Evolutionary conservation across 768 basidiomycete genomes (phyloP).

Genomic region (Pluteus cervinus): DNA sequence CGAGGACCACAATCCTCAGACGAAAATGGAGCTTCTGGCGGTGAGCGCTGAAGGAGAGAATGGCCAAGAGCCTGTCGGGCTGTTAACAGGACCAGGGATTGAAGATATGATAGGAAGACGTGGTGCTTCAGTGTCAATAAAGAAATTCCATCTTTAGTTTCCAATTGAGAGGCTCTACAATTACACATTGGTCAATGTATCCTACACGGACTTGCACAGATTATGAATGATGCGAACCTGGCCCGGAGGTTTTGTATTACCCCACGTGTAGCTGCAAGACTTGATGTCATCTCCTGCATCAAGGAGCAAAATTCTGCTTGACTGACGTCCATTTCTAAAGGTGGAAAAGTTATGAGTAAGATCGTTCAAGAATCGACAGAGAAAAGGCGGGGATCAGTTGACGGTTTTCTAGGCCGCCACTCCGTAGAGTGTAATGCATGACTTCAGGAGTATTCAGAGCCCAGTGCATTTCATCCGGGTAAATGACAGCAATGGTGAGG

Average conservation of each 20-base stretch:
- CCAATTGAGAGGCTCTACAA: constrained; percentile 23
- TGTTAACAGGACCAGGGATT: constrained; percentile 70
- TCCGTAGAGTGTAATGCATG: constrained; percentile 39
- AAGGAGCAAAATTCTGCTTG: constrained; percentile 21
- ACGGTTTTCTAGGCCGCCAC: constrained; percentile 54
- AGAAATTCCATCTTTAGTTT: constrained; percentile 80
- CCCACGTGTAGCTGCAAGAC: constrained; percentile 56
- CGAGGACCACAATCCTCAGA: constrained; percentile 41
- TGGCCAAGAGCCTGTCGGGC: constrained; percentile 68
- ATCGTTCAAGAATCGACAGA: constrained; percentile 6
- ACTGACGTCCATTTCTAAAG: constrained; percentile 15
- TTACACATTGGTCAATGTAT: no score
- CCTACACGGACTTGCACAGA: no score
- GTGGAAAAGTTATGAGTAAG: constrained; percentile 6
- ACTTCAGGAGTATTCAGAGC: constrained; percentile 44
- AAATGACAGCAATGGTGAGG: constrained; percentile 6
- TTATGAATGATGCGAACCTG: no score
- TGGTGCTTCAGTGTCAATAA: constrained; percentile 86
- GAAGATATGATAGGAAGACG: constrained; percentile 77
- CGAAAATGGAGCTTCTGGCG: no score
- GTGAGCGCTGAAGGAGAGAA: constrained; percentile 44
- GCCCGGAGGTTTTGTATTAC: constrained; percentile 47
- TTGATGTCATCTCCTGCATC: constrained; percentile 53
- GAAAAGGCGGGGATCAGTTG: constrained; percentile 28
- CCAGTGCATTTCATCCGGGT: constrained; percentile 55